A percentile compares a stretch with the other conserved stretches of the same genome.
Conservation (phyloP, 108 stramenopile genomes). For the Cyclotella baltica region DNA sequence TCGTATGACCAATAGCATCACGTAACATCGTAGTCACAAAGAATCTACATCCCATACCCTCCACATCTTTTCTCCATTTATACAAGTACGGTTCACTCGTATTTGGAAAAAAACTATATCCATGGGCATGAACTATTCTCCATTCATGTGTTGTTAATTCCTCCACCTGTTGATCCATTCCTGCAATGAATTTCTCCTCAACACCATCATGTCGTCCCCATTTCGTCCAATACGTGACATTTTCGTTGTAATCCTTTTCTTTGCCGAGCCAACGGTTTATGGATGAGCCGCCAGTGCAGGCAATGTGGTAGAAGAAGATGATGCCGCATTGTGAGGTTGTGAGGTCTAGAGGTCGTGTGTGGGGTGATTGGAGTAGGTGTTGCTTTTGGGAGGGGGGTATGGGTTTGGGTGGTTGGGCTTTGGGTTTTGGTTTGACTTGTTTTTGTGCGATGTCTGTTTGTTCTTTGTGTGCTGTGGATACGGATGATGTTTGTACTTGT, state of each 20-base stretch:
- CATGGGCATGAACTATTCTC: slow-evolving; percentile 57
- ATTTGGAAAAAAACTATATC: slow-evolving; percentile 45
- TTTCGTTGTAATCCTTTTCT: slow-evolving; percentile 32
- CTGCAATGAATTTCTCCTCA: slow-evolving; percentile 29
- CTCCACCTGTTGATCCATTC: slow-evolving; percentile 28
- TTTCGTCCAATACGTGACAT: slow-evolving; percentile 48
- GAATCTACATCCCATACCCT: slow-evolving; percentile 39
- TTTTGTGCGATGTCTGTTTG: background rate
- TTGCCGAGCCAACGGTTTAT: slow-evolving; percentile 52
- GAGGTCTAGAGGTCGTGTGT: background rate
- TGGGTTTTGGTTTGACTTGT: background rate
- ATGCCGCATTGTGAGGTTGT: slow-evolving; percentile 30
- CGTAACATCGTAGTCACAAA: slow-evolving; percentile 43
- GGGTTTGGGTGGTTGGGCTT: background rate
- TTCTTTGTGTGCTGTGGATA: background rate
- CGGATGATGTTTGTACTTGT: background rate
- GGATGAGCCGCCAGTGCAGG: slow-evolving; percentile 45
- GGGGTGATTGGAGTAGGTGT: background rate
- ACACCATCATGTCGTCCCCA: slow-evolving; percentile 42
- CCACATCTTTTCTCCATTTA: slow-evolving; percentile 46
- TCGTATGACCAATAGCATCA: slow-evolving; percentile 47
- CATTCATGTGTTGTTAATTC: slow-evolving; percentile 27
- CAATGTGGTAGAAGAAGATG: slow-evolving; percentile 51
- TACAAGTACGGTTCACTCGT: slow-evolving; percentile 40
- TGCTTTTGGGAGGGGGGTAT: background rate